These are phyloP conservation scores for Agaricus sinodeliciosus DNA, from an alignment of 768 basidiomycete species.

Conservation along the genomic window DNA sequence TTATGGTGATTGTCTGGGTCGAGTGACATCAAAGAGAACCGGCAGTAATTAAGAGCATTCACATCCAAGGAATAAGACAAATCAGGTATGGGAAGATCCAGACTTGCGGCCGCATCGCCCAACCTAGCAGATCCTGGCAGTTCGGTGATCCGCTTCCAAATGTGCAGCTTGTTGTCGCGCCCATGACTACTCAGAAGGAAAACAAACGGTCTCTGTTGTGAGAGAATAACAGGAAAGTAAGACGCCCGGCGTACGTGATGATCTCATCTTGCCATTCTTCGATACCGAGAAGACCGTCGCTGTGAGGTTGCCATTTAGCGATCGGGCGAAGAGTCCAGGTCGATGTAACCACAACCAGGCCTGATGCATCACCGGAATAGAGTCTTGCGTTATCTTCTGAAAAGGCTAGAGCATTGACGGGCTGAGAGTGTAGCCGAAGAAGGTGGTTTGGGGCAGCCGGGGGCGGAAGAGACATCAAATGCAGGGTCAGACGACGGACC, in stretches of 20 bases:
- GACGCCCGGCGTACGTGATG: slow-evolving; percentile 61
- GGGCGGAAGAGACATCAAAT: slow-evolving; percentile 16
- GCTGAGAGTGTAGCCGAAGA: slow-evolving; percentile 64
- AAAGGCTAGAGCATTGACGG: slow-evolving; percentile 54
- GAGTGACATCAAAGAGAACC: slow-evolving; percentile 62
- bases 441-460: slow-evolving; percentile 65
- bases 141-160: slow-evolving; percentile 55
- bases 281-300: slow-evolving; percentile 68
- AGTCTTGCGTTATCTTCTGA: slow-evolving; percentile 73
- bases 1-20: slow-evolving; percentile 6
- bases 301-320: slow-evolving; percentile 73
- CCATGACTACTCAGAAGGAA: slow-evolving; percentile 50
- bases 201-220: too few relatives aligned
- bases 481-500: neutral
- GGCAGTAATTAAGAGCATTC: slow-evolving; percentile 92
- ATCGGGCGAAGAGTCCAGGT: slow-evolving; percentile 71
- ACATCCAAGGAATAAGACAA: slow-evolving; percentile 73
- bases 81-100: slow-evolving; percentile 41
- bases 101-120: slow-evolving; percentile 51
- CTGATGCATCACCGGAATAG: slow-evolving; percentile 82
- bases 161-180: slow-evolving; percentile 79
- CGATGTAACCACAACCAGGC: slow-evolving; percentile 71
- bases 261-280: slow-evolving; percentile 64
- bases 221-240: neutral
- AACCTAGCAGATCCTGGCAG: slow-evolving; percentile 34